phyloP scores from a whole-genome alignment of 768 basidiomycete species.

The Fomitopsis serialis region DNA sequence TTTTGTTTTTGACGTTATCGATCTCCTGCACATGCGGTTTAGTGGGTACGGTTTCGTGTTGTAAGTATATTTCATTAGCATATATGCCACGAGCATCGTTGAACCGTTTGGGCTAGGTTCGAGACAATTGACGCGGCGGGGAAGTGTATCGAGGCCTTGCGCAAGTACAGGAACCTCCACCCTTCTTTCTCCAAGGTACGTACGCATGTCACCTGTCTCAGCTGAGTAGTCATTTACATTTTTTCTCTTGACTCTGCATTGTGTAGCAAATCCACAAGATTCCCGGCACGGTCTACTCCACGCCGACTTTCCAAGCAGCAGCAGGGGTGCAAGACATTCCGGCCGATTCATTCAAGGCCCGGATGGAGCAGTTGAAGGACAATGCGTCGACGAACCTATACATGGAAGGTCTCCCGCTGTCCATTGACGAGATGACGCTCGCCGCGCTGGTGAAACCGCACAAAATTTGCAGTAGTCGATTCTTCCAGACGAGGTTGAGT shows the following conservation, averaged over 20 bases:
- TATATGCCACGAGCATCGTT: too few relatives aligned
- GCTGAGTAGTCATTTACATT: too few relatives aligned
- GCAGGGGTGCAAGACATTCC: conserved; percentile 13
- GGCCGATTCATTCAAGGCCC: conserved; percentile 57
- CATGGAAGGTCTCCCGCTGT: conserved; percentile 75
- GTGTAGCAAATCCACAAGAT: conserved; percentile 74
- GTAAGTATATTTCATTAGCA: conserved; percentile 39
- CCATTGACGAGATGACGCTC: conserved; percentile 66
- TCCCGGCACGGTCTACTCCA: conserved; percentile 63
- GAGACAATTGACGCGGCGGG: conserved; percentile 62
- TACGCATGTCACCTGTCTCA: too few relatives aligned
- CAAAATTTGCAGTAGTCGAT: conserved; percentile 67
- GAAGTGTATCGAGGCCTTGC: conserved; percentile 64
- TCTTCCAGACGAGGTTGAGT: conserved; percentile 76
- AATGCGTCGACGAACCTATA: conserved; percentile 69
- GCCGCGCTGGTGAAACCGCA: conserved; percentile 63
- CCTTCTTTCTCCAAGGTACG: conserved; percentile 89
- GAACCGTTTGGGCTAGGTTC: conserved; percentile 51
- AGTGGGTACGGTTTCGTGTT: conserved; percentile 78
- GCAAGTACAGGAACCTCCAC: conserved; percentile 72
- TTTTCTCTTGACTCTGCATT: background rate
- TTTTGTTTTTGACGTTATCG: background rate
- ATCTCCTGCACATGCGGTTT: conserved; percentile 8
- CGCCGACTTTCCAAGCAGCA: conserved; percentile 6
- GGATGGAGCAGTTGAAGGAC: conserved; percentile 74